Base-by-base conservation (phyloP, 352 stramenopile genomes). In the Pythium phragmitis region DNA sequence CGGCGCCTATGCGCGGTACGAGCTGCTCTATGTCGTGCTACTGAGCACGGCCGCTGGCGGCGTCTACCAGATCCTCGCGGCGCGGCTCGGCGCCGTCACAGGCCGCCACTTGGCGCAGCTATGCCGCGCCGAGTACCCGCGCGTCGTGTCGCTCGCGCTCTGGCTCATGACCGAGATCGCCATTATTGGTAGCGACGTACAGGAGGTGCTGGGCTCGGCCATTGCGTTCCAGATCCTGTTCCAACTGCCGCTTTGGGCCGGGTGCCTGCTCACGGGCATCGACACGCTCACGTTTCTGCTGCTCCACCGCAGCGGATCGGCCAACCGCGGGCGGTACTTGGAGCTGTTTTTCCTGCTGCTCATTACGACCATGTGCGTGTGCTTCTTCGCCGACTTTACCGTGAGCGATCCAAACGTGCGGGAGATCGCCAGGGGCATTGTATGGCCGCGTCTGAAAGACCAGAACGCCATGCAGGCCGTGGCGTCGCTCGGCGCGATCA, bases 281-380 rank as follows among this genome's bases (percentile, higher is more conserved):
- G 90, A 97, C 66, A 96, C 95, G 6, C 97, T 99, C 75, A 96
- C 92, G 8, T 98, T 99, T 71, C 72, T 99, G 21, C 70, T 84
- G 42, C 83, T 98, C 43, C 87, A 98, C 52, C 81, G 87, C 16
- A 28, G 7, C 45, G 96, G 94, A 12, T 98, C 54, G 85, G 93
- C 28, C 89, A 50, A 50, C 12, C 7, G 17, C 21, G 17, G 45
- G 17, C 45, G 45, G 21, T 50, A 23, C 13, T 99, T 14, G 96
- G 98, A 70, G 79, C 82, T 42, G 2, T 92, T 98, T 57, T 98
- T 99, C 59, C 81, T 96, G 17, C 21, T 80, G 33, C 85, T 99
- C 54, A 97, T 99, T 23, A 77, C 75, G 0, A 74, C 97, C 33
- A 99, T 99, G 96, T 77, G 92, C 17, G 76, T 97, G 11, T 97